Conservation (phyloP, 2,329 filamentous ascomycete species). For the Sarocladiaceae sp. region DNA sequence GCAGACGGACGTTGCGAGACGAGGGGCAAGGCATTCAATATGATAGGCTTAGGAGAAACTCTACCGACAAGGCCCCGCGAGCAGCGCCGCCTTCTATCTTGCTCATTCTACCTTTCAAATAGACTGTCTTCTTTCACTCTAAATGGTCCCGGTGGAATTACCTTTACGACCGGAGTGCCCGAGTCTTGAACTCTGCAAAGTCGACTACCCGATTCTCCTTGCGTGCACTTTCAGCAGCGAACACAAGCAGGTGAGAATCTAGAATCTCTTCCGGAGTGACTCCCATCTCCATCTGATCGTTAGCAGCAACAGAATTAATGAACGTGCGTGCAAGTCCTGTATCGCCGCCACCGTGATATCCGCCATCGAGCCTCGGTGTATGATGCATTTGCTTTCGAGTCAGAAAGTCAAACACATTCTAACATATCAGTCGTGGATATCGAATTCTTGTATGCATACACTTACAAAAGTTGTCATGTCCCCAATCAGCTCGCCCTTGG, state of each 20-base stretch:
- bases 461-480: slow-evolving; percentile 16
- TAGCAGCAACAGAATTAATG: slow-evolving; percentile 12
- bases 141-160: too few relatives aligned
- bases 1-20: too few relatives aligned
- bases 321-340: slow-evolving; percentile 14
- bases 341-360: slow-evolving; percentile 15
- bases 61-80: too few relatives aligned
- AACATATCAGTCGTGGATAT: background rate
- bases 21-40: too few relatives aligned
- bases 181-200: slow-evolving; percentile 12
- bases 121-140: too few relatives aligned
- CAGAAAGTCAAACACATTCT: slow-evolving; percentile 16
- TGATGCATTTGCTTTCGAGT: slow-evolving; percentile 12
- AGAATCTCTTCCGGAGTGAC: slow-evolving; percentile 14
- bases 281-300: slow-evolving; percentile 10
- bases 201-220: slow-evolving; percentile 14
- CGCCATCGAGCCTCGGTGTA: slow-evolving; percentile 13
- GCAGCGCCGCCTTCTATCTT: too few relatives aligned
- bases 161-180: background rate
- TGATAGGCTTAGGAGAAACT: too few relatives aligned
- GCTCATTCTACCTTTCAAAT: too few relatives aligned
- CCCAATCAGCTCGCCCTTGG: slow-evolving; percentile 15
- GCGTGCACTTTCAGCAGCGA: slow-evolving; percentile 14
- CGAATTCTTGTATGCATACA: too few relatives aligned
- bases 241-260: slow-evolving; percentile 14